Base-by-base conservation (phyloP, 192 early-diverging fungal species). In the Podila verticillata region DNA sequence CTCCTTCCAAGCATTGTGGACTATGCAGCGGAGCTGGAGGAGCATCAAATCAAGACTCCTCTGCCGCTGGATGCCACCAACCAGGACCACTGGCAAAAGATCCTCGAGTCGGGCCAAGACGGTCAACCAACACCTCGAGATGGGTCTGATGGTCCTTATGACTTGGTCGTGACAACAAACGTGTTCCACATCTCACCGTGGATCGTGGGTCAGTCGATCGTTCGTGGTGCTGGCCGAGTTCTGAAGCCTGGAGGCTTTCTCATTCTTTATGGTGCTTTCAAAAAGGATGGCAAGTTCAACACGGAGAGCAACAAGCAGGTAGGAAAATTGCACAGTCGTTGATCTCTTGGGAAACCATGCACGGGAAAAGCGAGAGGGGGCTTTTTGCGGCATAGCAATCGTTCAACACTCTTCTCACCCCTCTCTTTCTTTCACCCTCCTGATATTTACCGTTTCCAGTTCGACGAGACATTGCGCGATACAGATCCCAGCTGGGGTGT, bases 171-270 rank as follows among this genome's bases (percentile, higher is more conserved):
- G 30, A 65, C 70, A 1, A 80, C 77, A 7, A 80, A 80, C 48
- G 77, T 80, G 5, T 72, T 80, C 20, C 77, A 80, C 48, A 80
- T 80, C 8, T 80, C 77, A 19, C 77, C 77, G 9, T 80, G 69
- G 77, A 59, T 72, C n/a, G 77, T 80, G 7, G 65, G 70, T 0
- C 57, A 72, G 57, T 80, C 70, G 7, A 80, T 80, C 7, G 54
- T 75, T 34, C 64, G 64, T 44, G 73, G 65, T 29, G 65, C 73
- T 8, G 65, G 73, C 5, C 73, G 49, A 47, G n/a, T 63, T 19
- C 34, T 68, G 28, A 66, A 39, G 19, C 12, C 66, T 17, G 81
- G 72, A 4, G 66, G 73, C 5, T 15, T 48, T 49, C 68, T 75
- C 56, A 36, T 68, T 20, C 12, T 61, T 1, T 75, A 75, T 63